Evolutionary conservation across 345 rosid genomes (phyloP), one percentile per base, ranked within the genome.

Genomic region (Citrus cavaleriei): DNA sequence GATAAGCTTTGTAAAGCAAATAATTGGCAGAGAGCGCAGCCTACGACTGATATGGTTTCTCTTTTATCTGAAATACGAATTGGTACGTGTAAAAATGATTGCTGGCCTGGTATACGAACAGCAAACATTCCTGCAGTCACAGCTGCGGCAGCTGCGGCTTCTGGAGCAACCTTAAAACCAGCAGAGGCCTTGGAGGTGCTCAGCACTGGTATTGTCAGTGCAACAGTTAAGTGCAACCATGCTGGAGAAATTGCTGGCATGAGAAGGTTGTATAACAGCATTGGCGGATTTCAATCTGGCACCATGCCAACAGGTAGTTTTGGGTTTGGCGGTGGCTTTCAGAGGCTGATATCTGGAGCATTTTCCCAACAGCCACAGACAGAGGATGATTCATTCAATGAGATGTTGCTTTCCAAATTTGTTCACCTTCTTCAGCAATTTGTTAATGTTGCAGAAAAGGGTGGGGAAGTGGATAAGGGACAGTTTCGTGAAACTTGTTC

Each of bases 171-270:
- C 88, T 80, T 97, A 85, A 92, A 93, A 84, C 85, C 89, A 80
- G 88, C 93, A 10, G 99, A 91, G 79, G 90, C 92, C 67, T 91
- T 97, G 78, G 99, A 97, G 90, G 99, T 97, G 34, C 98, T 97
- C 60, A 91, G 93, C 78, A 94, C 98, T 79, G 93, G 97, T 78
- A 88, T 94, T 51, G 98, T 93, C 73, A 94, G 98, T 87, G 99
- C 99, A 82, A 96, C 99, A 27, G 95, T 87, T 28, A 94, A 97
- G 85, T 91, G 95, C 83, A 97, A 97, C 78, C 93, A 93, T 85
- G 95, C 98, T 62, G 98, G 99, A 83, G 98, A 97, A 91, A 94
- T 97, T 82, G 96, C 98, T 80, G 99, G 99, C 82, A 94, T 97
- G 99, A 91, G 98, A 86, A 91, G 96, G 85, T 83, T 97, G 81